Base-by-base conservation (phyloP, 345 rosid species). In the Gynandropsis gynandra region DNA sequence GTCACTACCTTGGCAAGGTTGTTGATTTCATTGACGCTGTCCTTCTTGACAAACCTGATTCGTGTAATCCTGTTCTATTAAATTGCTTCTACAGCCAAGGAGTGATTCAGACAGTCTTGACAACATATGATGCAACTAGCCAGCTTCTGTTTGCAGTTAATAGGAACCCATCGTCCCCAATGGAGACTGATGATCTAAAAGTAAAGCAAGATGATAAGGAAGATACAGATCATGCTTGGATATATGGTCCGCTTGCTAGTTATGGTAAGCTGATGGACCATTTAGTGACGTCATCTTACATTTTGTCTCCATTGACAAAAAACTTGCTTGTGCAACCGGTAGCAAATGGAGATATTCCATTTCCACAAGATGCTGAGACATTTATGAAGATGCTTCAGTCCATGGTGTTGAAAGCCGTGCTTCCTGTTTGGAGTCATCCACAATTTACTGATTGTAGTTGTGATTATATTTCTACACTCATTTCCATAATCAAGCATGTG, bases 201-300 rank as follows among this genome's bases (percentile, higher is more conserved):
- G 31, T 74, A 54, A 84, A 80, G 68, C 95, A 73, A 45, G 85
- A 75, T 54, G 77, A 69, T 50, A 84, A 74, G 70, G 85, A 76
- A 67, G 85, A 74, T 64, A 54, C 65, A 15, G 87, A 82, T 79
- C 75, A 66, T 75, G 76, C 75, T 8, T 90, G 98, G 98, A 79
- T 90, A 52, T 84, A 80, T 73, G 89, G 96, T 77, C 85, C 98
- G 15, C 74, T 90, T 68, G 82, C 95, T 46, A 76, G 95, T 74
- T 77, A 80, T 74, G 95, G 89, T 54, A 87, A 76, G 69, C 85
- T 87, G 58, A 80, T 90, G 98, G 98, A 87, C 52, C 98, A 87
- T 71, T 65, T 87, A 64, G 96, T 80, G 65, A 87, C 96, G 17
- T 90, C 98, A 36, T 87, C 98, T 9, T 69, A 71, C 60, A 79